Percentiles rank a stretch among this genome's conserved stretches.
These are phyloP conservation scores for Aspergillus floridensis DNA, from an alignment of 2,329 filamentous ascomycete species.

Conservation along the genomic window DNA sequence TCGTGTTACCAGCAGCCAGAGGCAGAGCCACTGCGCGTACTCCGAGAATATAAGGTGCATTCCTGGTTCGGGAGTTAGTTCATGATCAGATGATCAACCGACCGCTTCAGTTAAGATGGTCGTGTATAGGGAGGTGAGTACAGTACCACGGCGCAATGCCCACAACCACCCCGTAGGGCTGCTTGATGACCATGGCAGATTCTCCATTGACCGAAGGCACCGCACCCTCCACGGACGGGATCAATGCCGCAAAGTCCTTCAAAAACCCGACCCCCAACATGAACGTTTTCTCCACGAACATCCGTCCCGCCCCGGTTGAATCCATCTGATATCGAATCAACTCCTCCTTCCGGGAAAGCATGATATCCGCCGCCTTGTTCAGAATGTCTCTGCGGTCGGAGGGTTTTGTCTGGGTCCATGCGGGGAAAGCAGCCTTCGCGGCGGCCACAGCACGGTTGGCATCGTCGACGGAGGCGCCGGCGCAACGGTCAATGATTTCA, in stretches of 20 bases:
- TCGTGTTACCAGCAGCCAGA: constrained; percentile 71
- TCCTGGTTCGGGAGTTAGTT: constrained; percentile 36
- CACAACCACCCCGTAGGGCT: constrained; percentile 76
- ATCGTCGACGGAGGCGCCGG: constrained; percentile 56
- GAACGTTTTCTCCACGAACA: constrained; percentile 38
- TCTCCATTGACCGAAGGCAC: constrained; percentile 53
- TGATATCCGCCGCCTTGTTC: constrained; percentile 35
- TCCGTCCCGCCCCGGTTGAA: constrained; percentile 54
- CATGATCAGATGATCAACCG: background rate
- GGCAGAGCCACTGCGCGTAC: constrained; percentile 56
- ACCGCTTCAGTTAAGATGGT: background rate
- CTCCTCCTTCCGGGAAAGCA: constrained; percentile 59
- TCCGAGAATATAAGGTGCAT: constrained; percentile 54
- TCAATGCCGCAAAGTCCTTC: constrained; percentile 52
- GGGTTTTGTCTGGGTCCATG: constrained; percentile 66
- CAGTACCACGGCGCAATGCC: constrained; percentile 76
- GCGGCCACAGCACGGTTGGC: constrained; percentile 57
- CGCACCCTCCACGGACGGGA: constrained; percentile 48
- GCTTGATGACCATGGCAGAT: constrained; percentile 65
- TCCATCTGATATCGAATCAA: constrained; percentile 58
- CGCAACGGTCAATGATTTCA: constrained; percentile 55
- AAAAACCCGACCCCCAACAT: constrained; percentile 38
- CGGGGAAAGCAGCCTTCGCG: constrained; percentile 65
- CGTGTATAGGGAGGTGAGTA: background rate
- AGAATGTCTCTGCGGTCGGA: constrained; percentile 66